Percentiles rank a stretch among this genome's conserved stretches.
Conservation (phyloP, 1,284 basidiomycete genomes). For the Wolfiporia cocos region DNA sequence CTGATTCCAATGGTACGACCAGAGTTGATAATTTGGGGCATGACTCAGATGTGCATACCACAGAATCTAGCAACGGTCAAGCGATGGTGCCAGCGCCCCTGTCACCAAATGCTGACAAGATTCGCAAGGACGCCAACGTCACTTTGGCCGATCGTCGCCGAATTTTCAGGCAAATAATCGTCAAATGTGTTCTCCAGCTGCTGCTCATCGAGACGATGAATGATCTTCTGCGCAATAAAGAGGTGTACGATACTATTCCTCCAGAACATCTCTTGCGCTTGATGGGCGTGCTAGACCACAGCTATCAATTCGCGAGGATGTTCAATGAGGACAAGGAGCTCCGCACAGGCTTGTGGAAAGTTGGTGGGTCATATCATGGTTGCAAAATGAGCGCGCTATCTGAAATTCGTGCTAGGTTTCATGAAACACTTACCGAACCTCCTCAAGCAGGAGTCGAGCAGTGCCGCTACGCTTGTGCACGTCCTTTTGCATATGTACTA, state of each 20-base stretch:
- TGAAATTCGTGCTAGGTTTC: slow-evolving; percentile 58
- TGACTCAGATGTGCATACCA: slow-evolving; percentile 8
- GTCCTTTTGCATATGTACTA: slow-evolving; percentile 92
- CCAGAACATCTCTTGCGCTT: slow-evolving; percentile 89
- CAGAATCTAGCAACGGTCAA: slow-evolving; percentile 60
- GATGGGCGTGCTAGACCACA: slow-evolving; percentile 93
- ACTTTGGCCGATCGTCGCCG: slow-evolving; percentile 74
- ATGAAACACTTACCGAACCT: slow-evolving; percentile 99
- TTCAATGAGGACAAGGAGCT: slow-evolving; percentile 99
- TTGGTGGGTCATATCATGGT: slow-evolving; percentile 72
- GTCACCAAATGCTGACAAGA: slow-evolving; percentile 54
- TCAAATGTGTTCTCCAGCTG: slow-evolving; percentile 98
- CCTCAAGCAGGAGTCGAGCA: slow-evolving; percentile 96
- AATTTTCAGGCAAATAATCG: slow-evolving; percentile 98
- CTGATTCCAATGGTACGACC: slow-evolving; percentile 50
- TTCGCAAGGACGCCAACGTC: slow-evolving; percentile 38
- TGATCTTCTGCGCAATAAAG: slow-evolving; percentile 88
- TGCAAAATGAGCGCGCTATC: too few species aligned
- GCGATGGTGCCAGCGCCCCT: slow-evolving; percentile 78
- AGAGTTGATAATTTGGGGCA: too few species aligned
- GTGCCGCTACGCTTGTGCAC: slow-evolving; percentile 92
- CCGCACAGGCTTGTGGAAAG: slow-evolving; percentile 97
- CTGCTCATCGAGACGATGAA: slow-evolving; percentile 97
- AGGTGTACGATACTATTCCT: slow-evolving; percentile 93
- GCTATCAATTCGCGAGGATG: slow-evolving; percentile 93